Evolutionary conservation across 176 grass and related monocot genomes (phyloP).

Genomic region (Cocos nucifera): DNA sequence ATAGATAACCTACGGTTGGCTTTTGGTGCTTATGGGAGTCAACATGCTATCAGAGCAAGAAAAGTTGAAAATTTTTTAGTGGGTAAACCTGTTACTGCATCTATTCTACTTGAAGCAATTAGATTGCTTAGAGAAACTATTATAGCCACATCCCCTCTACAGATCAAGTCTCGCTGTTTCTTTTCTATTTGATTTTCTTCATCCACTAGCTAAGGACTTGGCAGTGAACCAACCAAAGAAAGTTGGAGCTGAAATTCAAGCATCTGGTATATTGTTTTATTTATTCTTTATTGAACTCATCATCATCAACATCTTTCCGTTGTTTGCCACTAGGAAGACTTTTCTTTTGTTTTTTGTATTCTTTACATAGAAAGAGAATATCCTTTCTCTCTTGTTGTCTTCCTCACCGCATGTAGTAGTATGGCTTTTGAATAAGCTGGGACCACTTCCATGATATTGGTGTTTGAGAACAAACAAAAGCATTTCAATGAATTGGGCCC

Average conservation of each 20-base stretch:
- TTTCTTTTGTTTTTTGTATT: not conserved
- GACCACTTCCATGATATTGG: no score
- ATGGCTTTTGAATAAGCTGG: no score
- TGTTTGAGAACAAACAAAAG: no score
- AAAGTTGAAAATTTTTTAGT: conserved; percentile 65
- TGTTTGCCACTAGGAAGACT: no score
- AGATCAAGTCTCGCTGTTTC: conserved; percentile 72
- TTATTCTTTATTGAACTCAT: not conserved
- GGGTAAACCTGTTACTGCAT: conserved; percentile 51
- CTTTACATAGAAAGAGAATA: not conserved
- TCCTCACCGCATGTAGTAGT: no score
- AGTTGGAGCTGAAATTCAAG: conserved; percentile 85
- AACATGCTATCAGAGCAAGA: conserved; percentile 72
- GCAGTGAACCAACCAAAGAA: conserved; percentile 64
- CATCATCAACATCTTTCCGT: conserved; percentile 1
- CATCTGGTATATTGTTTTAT: conserved; percentile 52
- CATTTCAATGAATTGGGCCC: no score
- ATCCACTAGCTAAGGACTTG: conserved; percentile 29
- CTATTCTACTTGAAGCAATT: conserved; percentile 59
- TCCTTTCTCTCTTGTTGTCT: no score
- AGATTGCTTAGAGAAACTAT: conserved; percentile 51
- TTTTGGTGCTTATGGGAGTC: conserved; percentile 78
- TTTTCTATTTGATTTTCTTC: conserved; percentile 83
- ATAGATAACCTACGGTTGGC: conserved; percentile 38
- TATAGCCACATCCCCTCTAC: conserved; percentile 61